Conservation (phyloP, 2,329 filamentous ascomycete species). For the Penicillium brevicompactum region DNA sequence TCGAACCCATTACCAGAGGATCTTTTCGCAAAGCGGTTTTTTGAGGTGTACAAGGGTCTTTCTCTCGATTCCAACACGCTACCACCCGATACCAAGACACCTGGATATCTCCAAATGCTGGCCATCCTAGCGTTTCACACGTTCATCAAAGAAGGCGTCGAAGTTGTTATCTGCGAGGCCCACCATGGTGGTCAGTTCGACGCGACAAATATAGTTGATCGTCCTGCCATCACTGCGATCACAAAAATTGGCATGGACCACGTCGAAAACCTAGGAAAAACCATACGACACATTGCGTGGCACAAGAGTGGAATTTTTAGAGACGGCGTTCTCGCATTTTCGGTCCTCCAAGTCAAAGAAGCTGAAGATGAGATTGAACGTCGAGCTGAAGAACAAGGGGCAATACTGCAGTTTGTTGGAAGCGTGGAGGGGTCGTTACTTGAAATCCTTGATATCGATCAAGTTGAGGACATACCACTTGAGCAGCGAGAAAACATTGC, state of each 20-base stretch:
- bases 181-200: constrained; percentile 70
- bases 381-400: background rate
- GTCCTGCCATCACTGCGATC: constrained; percentile 61
- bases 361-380: constrained; percentile 27
- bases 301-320: constrained; percentile 75
- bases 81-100: constrained; percentile 23
- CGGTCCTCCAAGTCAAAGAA: constrained; percentile 53
- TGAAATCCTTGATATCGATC: constrained; percentile 48
- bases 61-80: constrained; percentile 53
- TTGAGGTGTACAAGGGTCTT: constrained; percentile 21
- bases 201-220: constrained; percentile 65
- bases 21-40: constrained; percentile 12
- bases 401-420: constrained; percentile 53
- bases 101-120: constrained; percentile 54
- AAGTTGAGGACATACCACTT: constrained; percentile 52
- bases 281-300: constrained; percentile 69
- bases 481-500: constrained; percentile 21
- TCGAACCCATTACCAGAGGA: constrained; percentile 12
- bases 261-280: constrained; percentile 61
- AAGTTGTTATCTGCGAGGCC: constrained; percentile 65
- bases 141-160: constrained; percentile 64
- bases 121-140: constrained; percentile 65
- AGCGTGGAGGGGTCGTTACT: constrained; percentile 42
- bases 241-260: constrained; percentile 71
- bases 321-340: constrained; percentile 58